Base-by-base conservation (phyloP, 2,329 filamentous ascomycete species). In the Pestalotiopsis sp. region DNA sequence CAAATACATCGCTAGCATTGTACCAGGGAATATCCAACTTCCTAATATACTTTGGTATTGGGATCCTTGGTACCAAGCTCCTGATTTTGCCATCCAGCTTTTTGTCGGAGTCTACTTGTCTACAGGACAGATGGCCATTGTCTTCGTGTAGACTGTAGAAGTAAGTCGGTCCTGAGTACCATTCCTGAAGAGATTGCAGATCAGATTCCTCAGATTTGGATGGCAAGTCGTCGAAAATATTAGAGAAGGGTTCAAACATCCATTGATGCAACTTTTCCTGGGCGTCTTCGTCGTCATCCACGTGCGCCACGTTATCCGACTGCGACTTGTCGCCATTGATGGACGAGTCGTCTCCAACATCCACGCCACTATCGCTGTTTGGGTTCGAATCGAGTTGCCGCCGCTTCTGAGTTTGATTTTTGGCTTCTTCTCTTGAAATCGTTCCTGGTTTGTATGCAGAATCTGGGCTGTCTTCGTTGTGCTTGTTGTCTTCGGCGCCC, bases 1-100 rank as follows among this genome's bases (percentile, higher is more conserved):
- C 68, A 9, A 58, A 27, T 4, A 64, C 56, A 5, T 67, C 58
- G 57, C n/a, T 64, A 3, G 64, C 14, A 2, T 63, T 23, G 58
- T 67, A 64, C 64, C 57, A 67, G 4, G 68, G 65, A 27, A 69
- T 69, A 7, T 56, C 49, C 14, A 67, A 45, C 27, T 67, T 62
- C n/a, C 56, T 27, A 1, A 65, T 67, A 4, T 67, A 62, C 66
- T 67, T 69, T n/a, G 68, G 68, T 27, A 69, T 31, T 4, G 41
- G 38, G 7, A 69, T 67, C 23, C 59, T n/a, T 9, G 65, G 57
- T 3, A 27, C 7, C 1, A 59, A 12, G 12, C 17, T 59, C 2
- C 31, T 25, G 4, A 31, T 59, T 7, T 2, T 25, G 13, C 2
- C 17, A 14, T 59, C 57, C 1, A 59, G 25, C 14, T 59, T 12